Evolutionary conservation across 805 yeast genomes (phyloP).

Genomic region (Martiniozyma abietophila): DNA sequence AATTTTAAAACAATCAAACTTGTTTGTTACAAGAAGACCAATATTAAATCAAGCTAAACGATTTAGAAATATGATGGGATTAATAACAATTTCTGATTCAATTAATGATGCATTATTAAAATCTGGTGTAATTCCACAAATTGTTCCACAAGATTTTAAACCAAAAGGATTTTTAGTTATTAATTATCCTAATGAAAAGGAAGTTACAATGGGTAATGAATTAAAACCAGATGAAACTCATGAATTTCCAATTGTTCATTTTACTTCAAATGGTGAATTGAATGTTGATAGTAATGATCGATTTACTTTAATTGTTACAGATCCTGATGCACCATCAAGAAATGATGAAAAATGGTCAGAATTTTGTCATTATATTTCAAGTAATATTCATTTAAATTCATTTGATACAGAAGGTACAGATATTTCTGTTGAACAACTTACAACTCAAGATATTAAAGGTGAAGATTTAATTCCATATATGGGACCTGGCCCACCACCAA

Average conservation of each 20-base stretch:
- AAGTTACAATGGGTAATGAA: slow-evolving; percentile 74
- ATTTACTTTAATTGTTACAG: slow-evolving; percentile 74
- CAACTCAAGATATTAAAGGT: slow-evolving; percentile 33
- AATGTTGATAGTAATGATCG: slow-evolving; percentile 37
- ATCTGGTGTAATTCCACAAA: slow-evolving; percentile 44
- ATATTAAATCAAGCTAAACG: no score
- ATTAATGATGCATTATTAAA: slow-evolving; percentile 41
- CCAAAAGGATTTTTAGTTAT: slow-evolving; percentile 54
- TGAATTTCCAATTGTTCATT: slow-evolving; percentile 53
- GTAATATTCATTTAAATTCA: slow-evolving; percentile 41
- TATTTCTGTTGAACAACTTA: slow-evolving; percentile 18
- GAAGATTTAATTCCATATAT: slow-evolving; percentile 44
- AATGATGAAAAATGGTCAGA: slow-evolving; percentile 84
- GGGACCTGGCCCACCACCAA: slow-evolving; percentile 89
- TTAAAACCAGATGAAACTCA: slow-evolving; percentile 60
- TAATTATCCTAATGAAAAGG: slow-evolving; percentile 45
- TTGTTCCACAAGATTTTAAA: slow-evolving; percentile 31
- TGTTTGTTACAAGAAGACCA: no score
- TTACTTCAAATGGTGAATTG: slow-evolving; percentile 43
- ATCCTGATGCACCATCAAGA: slow-evolving; percentile 89
- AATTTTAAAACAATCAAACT: no score
- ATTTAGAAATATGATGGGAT: slow-evolving; percentile 17
- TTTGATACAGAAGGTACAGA: slow-evolving; percentile 25
- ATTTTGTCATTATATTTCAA: slow-evolving; percentile 63
- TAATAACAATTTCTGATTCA: slow-evolving; percentile 46